phyloP scores from a whole-genome alignment of 2,329 filamentous ascomycete species.

The Hypoxylon sp. region DNA sequence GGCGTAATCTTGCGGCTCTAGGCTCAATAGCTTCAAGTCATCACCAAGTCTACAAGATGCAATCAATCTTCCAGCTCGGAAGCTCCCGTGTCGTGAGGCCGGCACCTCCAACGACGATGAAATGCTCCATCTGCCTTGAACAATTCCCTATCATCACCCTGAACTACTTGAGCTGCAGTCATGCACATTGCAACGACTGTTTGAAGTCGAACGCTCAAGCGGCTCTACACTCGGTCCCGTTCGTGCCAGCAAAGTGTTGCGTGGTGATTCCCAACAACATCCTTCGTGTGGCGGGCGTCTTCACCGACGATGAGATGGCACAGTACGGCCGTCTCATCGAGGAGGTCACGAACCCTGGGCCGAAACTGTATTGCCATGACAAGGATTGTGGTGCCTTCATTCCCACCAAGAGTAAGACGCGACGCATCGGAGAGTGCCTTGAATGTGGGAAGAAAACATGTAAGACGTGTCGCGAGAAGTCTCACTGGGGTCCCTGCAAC shows the following conservation, averaged over 20 bases:
- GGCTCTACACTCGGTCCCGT: slow-evolving; percentile 35
- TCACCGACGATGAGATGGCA: slow-evolving; percentile 24
- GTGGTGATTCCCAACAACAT: slow-evolving; percentile 16
- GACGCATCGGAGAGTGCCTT: slow-evolving; percentile 32
- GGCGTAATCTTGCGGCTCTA: too few relatives aligned
- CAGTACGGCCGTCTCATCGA: slow-evolving; percentile 36
- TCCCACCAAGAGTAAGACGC: slow-evolving; percentile 13
- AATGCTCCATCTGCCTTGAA: not conserved
- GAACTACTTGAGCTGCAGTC: slow-evolving; percentile 12
- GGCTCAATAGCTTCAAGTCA: too few relatives aligned
- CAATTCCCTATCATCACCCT: not conserved
- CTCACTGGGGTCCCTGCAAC: slow-evolving; percentile 45
- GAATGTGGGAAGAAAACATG: slow-evolving; percentile 42
- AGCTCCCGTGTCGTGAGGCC: too few relatives aligned
- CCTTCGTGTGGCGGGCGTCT: not conserved
- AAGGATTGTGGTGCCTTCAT: slow-evolving; percentile 39
- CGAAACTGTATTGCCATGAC: slow-evolving; percentile 41
- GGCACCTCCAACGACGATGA: not conserved
- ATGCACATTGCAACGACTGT: slow-evolving; percentile 37
- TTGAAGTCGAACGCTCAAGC: not conserved
- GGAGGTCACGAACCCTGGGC: slow-evolving; percentile 31
- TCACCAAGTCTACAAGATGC: too few relatives aligned
- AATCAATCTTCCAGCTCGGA: not conserved
- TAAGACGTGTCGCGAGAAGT: slow-evolving; percentile 43
- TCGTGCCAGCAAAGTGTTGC: slow-evolving; percentile 44